Evolutionary conservation across 306 rosid species (phyloP), one percentile per base, ranked within the genome.

Genomic region (Vigna reflexopilosa): DNA sequence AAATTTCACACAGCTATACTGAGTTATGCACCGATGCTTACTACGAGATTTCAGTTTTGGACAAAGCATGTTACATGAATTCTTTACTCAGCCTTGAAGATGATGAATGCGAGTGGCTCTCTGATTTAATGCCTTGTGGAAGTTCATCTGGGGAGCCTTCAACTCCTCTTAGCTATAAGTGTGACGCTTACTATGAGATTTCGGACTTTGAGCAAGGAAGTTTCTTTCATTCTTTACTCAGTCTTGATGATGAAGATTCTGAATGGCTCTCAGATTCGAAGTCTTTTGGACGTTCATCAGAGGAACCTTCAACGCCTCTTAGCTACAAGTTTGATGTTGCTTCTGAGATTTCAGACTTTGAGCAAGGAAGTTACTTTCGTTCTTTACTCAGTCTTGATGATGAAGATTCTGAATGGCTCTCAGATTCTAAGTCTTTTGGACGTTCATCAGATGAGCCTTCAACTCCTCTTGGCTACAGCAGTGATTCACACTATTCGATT

Each of bases 351-450:
- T 81, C 65, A 0, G 78, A 77, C 64, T 75, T 69, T 3, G 86
- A 85, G 24, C 73, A 38, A 66, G 74, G 24, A 7, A 58, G 79
- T 71, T 83, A 67, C 56, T 13, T 14, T 70, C 59, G 65, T 20
- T 86, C 91, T 34, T 84, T 89, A 17, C 49, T 87, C 40, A 63
- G 44, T 80, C 87, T 89, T 64, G 87, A 87, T 30, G 81, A 66
- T 5, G 73, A 68, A 65, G 54, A 67, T 17, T 20, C 19, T 13
- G 55, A 22, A 11, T 22, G 72, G 72, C 6, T 67, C 38, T 67
- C 72, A 44, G 13, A 67, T 44, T 67, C 72, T 0, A 45, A 20
- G 20, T 17, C 36, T 62, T 34, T 2, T 63, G 62, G 11, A 47
- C 16, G 45, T 50, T 67, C 69, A 48, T 22, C 34, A 57, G 74